Evolutionary conservation across 139 green algal species (phyloP).

Genomic region (Chlamydomonas asymmetrica): DNA sequence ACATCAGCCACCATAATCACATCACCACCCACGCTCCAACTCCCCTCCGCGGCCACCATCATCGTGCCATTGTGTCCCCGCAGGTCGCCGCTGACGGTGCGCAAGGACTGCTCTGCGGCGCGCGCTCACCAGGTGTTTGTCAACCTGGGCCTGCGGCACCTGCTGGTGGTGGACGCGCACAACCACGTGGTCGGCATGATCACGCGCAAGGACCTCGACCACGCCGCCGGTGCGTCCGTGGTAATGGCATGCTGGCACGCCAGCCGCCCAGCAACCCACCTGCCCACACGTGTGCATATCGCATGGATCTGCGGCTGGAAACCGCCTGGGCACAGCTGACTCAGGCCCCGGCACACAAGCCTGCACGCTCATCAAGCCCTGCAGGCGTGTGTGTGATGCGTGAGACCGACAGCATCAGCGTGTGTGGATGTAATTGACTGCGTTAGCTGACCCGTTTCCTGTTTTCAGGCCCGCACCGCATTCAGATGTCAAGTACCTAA

Average conservation of each 20-base stretch:
- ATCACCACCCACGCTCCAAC: too few species aligned
- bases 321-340: too few species aligned
- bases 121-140: slow-evolving; percentile 81
- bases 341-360: too few species aligned
- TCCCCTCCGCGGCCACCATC: too few species aligned
- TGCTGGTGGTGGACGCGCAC: slow-evolving; percentile 80
- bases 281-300: not conserved
- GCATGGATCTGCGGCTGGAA: too few species aligned
- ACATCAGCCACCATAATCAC: too few species aligned
- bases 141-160: slow-evolving; percentile 85
- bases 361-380: not conserved
- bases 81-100: slow-evolving; percentile 51
- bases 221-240: slow-evolving; percentile 31
- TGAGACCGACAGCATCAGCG: not conserved
- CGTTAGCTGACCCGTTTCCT: too few species aligned
- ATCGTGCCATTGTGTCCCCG: not conserved
- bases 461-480: too few species aligned
- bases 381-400: not conserved
- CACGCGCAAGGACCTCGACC: slow-evolving; percentile 91
- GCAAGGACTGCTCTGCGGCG: slow-evolving; percentile 50
- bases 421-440: too few species aligned
- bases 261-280: not conserved
- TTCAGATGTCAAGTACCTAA: not conserved
- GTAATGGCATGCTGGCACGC: not conserved
- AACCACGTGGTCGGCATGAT: slow-evolving; percentile 86